These are phyloP conservation scores for Alternaria incomplexa DNA, from an alignment of 2,329 filamentous ascomycete genomes.

Conservation along the genomic window DNA sequence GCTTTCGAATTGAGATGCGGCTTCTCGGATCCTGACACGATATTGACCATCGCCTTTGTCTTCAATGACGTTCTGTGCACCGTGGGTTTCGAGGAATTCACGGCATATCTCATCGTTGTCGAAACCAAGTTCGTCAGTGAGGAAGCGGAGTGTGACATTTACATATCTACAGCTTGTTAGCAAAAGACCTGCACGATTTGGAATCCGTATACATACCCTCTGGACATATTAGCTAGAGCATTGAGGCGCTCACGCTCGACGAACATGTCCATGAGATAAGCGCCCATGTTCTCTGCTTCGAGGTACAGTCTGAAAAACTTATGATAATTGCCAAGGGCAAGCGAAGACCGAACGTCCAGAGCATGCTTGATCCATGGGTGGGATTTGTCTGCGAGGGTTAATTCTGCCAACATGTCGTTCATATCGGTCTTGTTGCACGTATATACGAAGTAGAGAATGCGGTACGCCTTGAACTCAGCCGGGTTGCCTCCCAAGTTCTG, in stretches of 20 bases:
- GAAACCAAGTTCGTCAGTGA: constrained; percentile 95
- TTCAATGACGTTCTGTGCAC: constrained; percentile 76
- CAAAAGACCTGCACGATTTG: not conserved
- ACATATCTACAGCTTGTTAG: constrained; percentile 78
- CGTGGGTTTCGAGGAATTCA: constrained; percentile 85
- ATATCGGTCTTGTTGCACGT: constrained; percentile 97
- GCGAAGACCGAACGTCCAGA: constrained; percentile 84
- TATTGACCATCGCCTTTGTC: constrained; percentile 65
- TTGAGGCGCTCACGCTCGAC: constrained; percentile 89
- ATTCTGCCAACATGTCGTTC: constrained; percentile 97
- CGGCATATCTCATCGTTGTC: constrained; percentile 89
- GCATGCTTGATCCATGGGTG: constrained; percentile 86
- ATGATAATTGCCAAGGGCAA: constrained; percentile 95
- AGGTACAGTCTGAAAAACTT: constrained; percentile 97
- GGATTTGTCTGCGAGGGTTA: constrained; percentile 96
- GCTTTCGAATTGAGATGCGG: constrained; percentile 69
- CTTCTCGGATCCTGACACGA: constrained; percentile 67
- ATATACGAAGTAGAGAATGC: constrained; percentile 99
- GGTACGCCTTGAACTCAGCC: constrained; percentile 98
- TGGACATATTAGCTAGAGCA: constrained; percentile 90
- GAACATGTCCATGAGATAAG: constrained; percentile 99
- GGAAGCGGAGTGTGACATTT: constrained; percentile 84
- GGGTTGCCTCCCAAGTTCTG: constrained; percentile 86
- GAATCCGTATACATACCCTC: constrained; percentile 72
- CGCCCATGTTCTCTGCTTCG: constrained; percentile 94